Conservation (phyloP, 345 rosid species). For the Laguncularia racemosa region DNA sequence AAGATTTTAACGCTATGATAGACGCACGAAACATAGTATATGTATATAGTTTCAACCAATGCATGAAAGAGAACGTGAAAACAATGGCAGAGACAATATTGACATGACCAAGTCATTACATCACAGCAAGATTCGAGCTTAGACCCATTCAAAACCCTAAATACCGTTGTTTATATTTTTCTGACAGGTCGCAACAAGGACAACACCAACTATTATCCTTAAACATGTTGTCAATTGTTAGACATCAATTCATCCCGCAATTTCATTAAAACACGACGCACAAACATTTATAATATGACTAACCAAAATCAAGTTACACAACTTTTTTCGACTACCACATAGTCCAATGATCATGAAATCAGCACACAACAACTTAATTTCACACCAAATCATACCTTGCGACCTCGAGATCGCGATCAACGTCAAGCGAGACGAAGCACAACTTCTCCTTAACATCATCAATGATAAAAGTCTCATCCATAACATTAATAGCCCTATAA, state of each 20-base stretch:
- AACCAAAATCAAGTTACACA: neutral
- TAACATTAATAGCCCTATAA: constrained; percentile 67
- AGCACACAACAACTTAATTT: too few species aligned
- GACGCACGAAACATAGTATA: too few species aligned
- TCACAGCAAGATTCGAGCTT: too few species aligned
- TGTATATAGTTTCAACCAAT: too few species aligned
- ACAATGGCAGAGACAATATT: too few species aligned
- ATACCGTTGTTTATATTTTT: too few species aligned
- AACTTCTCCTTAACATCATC: constrained; percentile 96
- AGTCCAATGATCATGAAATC: neutral
- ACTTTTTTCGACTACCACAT: neutral
- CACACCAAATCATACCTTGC: constrained; percentile 30
- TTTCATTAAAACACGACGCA: neutral
- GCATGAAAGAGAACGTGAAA: too few species aligned
- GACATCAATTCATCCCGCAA: neutral
- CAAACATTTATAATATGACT: too few species aligned
- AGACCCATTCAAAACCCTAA: too few species aligned
- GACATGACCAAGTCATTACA: too few species aligned
- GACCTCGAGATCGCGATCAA: constrained; percentile 53
- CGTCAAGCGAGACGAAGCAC: constrained; percentile 81
- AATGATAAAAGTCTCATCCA: constrained; percentile 76
- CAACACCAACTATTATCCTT: neutral
- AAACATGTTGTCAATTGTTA: neutral
- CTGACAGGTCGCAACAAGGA: too few species aligned
- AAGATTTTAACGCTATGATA: too few species aligned